Base-by-base conservation (phyloP, 2,329 filamentous ascomycete genomes). In the Salinomyces thailandicus region DNA sequence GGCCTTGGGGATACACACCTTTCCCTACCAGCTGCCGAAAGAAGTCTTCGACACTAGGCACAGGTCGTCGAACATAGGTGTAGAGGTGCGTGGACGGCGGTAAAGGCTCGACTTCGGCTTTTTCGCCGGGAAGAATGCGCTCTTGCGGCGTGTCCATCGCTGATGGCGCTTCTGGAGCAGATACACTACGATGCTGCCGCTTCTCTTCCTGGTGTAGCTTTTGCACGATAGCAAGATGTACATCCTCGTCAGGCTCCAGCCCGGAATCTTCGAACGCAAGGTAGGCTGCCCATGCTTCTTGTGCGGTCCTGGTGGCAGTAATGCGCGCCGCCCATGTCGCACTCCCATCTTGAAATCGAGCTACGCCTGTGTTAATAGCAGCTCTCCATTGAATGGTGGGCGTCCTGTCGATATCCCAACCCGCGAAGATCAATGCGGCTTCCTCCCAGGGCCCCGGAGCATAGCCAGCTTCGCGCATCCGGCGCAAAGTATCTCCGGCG, bases 221-320 rank as follows among this genome's bases (percentile, higher is more conserved):
- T 41, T 69, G 63, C 17, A 73, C 66, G 64, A 79, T 76, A 22
- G 69, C 72, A 35, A 66, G 56, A 41, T 74, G 75, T 2, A 75
- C 61, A 17, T 58, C 53, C 18, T 58, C 44, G 36, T 58, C 55
- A n/a, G 57, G 49, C 7, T 52, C 53, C 22, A 59, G 46, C 6
- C 52, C 54, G 11, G 61, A 57, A 15, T 67, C 61, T 50, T 74
- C 64, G 41, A 68, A 75, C 4, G 72, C 66, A 28, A 76, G 54
- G 51, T 77, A 80, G 43, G 71, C 75, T 15, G 75, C 74, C 76
- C 76, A 80, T 5, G 76, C 75, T 58, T 80, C 75, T 42, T 73
- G 66, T 31, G 72, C 57, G 3, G 75, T 79, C 22, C 76, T 63
- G 8, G 76, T 80, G 15, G 72, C 66, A 31, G 63, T 61, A 35